Base-by-base conservation (phyloP, 352 stramenopile species). In the Pythium aquatile region DNA sequence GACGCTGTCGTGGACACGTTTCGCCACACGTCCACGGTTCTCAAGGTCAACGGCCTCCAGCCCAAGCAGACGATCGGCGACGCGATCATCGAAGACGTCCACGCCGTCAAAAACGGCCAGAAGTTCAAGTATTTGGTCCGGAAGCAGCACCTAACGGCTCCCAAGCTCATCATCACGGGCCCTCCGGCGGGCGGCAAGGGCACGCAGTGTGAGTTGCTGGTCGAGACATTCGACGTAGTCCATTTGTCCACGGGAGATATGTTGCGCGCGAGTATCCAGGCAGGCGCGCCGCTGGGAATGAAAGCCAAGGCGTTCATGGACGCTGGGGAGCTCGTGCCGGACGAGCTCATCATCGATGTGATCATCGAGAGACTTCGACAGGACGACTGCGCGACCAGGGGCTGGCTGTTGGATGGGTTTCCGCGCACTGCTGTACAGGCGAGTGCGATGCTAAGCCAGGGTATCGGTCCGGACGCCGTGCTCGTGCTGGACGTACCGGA, bases 381-480 rank as follows among this genome's bases (percentile, higher is more conserved):
- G 65, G 44, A 73, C 5, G 95, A 98, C 70, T 98, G 94, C 69
- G 71, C 82, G 39, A 42, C 77, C 48, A 76, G 78, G n/a, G 96
- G 96, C 2, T 99, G 94, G 91, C 74, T 99, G 10, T 72, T 99
- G 1, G 96, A 99, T 66, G 96, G 96, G 5, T 98, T 97, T 66
- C 96, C 96, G 2, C 85, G 94, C 35, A 98, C 95, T 4, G 80
- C 85, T 20, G 83, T 71, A 1, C 93, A 99, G 67, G 95, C 94
- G 5, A 72, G 91, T 9, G 86, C 92, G 29, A 81, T 99, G 30
- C 62, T 88, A 10, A 71, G 75, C 8, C 72, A 87, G 37, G 87
- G 91, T 14, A 77, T 98, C 54, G 69, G 81, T 1, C 88, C 93
- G 4, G 87, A 98, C 61, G 71, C 83, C 11, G 95, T 98, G 29